Conservation (phyloP, 1,284 basidiomycete species). For the Flammula alnicola region DNA sequence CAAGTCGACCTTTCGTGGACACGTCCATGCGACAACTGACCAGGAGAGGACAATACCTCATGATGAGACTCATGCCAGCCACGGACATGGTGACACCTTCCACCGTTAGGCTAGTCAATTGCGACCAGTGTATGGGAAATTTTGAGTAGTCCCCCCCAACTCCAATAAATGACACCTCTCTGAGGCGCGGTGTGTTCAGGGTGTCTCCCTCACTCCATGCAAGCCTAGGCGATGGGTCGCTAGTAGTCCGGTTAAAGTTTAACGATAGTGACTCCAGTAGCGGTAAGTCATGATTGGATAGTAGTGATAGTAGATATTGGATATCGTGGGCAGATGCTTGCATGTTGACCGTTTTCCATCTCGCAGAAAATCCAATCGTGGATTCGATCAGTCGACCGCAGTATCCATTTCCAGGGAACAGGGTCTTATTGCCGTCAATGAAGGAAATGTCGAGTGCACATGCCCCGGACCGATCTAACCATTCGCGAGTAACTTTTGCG, state of each 20-base stretch:
- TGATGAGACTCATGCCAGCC: neutral
- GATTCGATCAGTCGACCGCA: no score
- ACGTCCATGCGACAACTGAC: neutral
- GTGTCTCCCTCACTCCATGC: constrained; percentile 1
- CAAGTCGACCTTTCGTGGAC: neutral
- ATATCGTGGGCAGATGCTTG: no score
- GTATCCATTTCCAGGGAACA: no score
- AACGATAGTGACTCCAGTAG: no score
- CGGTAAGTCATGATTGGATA: no score
- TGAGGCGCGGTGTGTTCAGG: neutral
- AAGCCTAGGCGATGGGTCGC: no score
- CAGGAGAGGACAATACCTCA: constrained; percentile 1
- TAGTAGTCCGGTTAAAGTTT: no score
- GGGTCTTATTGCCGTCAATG: neutral
- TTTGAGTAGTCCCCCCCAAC: neutral
- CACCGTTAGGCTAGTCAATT: constrained; percentile 2
- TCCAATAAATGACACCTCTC: neutral
- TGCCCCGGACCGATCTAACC: constrained; percentile 2
- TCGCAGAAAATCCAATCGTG: no score
- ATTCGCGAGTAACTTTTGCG: neutral
- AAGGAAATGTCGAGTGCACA: constrained; percentile 4
- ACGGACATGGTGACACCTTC: neutral
- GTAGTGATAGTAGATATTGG: no score
- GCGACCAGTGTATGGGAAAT: constrained; percentile 3
- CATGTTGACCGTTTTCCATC: no score